Base-by-base conservation (phyloP, 805 yeast genomes). In the Scheffersomyces stipitis region DNA sequence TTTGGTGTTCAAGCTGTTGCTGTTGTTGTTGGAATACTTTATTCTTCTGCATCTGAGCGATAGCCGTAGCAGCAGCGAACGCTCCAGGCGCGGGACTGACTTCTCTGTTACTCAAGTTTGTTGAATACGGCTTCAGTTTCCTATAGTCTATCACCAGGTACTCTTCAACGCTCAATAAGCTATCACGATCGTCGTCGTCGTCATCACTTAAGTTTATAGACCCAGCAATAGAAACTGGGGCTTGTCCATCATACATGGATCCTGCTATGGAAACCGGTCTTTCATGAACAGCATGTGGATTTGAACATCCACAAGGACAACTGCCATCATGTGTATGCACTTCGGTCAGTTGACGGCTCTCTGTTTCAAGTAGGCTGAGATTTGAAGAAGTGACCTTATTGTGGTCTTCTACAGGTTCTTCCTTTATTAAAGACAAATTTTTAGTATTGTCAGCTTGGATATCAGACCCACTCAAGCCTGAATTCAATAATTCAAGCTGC, bases 31-130 rank as follows among this genome's bases (percentile, higher is more conserved):
- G 45, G 24, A 38, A 39, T 12, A 35, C 39, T 23, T 48, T 51
- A 40, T 47, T 52, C 26, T 54, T 58, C 34, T 62, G 76, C 67
- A 83, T 78, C 22, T 82, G 79, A 14, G 78, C 78, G 33, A 78
- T 59, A 1, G 83, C 80, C 28, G 78, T 69, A 3, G 79, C 79
- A 3, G 89, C 88, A 1, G 82, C 81, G 52, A 63, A 64, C 2
- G 86, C 77, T 4, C 88, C 89, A 0, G 89, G 88, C 1, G 91
- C 90, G 40, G 85, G 86, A 27, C 69, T 68, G 38, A 75, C 81
- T 51, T 81, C 86, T 16, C 51, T 34, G 28, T 40, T 40, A 9
- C 36, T 30, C 14, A 41, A 45, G 24, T 30, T 40, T 18, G 17
- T 14, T 31, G 24, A 18, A 28, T 10, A 12, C 10, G 10, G 16